Base-by-base conservation (phyloP, 768 basidiomycete genomes). In the Trametes cubensis region DNA sequence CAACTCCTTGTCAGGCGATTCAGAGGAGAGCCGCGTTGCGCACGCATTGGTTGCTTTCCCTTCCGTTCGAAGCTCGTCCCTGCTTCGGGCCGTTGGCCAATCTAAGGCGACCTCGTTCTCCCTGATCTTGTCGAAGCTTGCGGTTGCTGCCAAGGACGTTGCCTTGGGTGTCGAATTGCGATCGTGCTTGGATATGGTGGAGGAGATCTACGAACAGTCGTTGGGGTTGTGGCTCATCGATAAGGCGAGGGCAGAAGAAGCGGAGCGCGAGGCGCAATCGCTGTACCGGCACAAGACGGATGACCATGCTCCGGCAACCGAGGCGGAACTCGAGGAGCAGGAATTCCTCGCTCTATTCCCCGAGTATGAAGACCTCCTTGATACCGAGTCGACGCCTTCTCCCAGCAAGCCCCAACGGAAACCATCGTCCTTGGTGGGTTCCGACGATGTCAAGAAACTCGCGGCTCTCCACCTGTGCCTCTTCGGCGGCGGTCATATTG, bases 261-360 rank as follows among this genome's bases (percentile, higher is more conserved):
- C 75, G n/a, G 83, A 84, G 34, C 80, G 82, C 25, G 85, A 84
- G 14, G 83, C 87, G 0, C 83, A 82, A 26, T 89, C 90, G 21
- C 75, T 98, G 3, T 99, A 98, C 77, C 87, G 89, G 25, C 79
- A 79, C 49, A 84, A 81, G 41, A 79, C 80, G 45, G 70, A 80
- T 25, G 79, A 84, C 15, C 75, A 90, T 49, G 76, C 81, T 28
- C 80, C 80, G 28, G 72, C 80, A 11, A 82, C 81, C 14, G 95
- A 95, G 61, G 84, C 83, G 5, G 90, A 94, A 68, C 70, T 83
- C 40, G 94, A 97, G 70, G 91, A 90, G 72, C 80, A 81, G 63
- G 97, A 98, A 66, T 93, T 98, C 69, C 75, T 87, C 47, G 76
- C 83, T 6, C 72, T 98, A 28, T 99, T 99, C 74, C 97, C 97